Evolutionary conservation across 78 protist genomes (phyloP), one percentile per base, ranked within the genome.

Genomic region (Guillardia theta): DNA sequence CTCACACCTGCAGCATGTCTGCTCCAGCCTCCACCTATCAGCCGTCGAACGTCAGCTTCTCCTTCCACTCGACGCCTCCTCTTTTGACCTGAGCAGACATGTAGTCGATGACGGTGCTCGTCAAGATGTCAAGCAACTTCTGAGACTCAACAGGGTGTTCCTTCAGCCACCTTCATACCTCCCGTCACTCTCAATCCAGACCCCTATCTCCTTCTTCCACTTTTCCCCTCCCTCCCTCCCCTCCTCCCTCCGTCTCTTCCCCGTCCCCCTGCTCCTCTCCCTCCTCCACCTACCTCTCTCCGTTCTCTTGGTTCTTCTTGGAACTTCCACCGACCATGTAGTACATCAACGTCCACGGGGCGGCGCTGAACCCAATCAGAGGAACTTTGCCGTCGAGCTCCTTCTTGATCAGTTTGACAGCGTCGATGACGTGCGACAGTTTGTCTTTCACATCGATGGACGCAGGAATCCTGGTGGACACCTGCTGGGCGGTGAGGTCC

Each of bases 311-410:
- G 90, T 78, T 78, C 90, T 78, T 78, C 90, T 78, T 78, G 18
- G 90, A 78, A 6, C 53, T 44, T 8, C 90, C 90, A 4, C 90
- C 90, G 43, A 78, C 90, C 90, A 78, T 78, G 90, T 78, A 78
- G 48, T 78, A 77, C 90, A 78, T 78, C 37, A 78, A 50, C 41
- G 90, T 78, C 90, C 90, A 78, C 53, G 90, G 90, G 37, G 90
- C 90, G 0, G 90, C 90, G 90, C 90, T 78, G 90, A 78, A 78
- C 43, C 90, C 90, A 19, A 78, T 78, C 43, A 78, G 90, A 10
- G 90, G 90, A 3, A 78, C 90, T 30, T 78, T 78, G 90, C 48
- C 90, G 45, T 78, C 18, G 33, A 78, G 48, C 48, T 78, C 24
- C 30, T 37, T 78, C 90, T 78, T 78, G 90, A 78, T 78, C 37